These are phyloP conservation scores for Azolla pinnata DNA, from an alignment of 75 land plant species.

Conservation along the genomic window DNA sequence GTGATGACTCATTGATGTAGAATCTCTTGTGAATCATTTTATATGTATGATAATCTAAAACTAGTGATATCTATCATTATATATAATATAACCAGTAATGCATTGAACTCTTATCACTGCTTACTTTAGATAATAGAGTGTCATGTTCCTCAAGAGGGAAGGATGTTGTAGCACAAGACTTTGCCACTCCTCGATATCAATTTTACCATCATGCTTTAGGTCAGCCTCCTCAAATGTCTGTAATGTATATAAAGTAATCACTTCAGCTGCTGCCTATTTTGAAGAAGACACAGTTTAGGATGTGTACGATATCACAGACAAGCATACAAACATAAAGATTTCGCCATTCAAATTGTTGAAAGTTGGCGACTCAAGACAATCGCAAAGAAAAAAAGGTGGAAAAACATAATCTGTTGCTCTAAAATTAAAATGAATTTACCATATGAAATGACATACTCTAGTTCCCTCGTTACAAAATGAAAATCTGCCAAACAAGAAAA, in stretches of 20 bases:
- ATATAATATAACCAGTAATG: neutral
- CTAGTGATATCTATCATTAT: neutral
- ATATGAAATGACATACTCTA: neutral
- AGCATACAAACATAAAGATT: neutral
- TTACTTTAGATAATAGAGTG: conserved; percentile 40
- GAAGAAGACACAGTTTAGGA: too few species aligned
- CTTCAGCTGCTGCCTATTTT: neutral
- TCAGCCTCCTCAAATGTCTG: conserved; percentile 94
- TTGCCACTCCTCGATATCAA: conserved; percentile 53
- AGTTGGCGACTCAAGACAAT: too few species aligned
- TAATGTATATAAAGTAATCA: too few species aligned
- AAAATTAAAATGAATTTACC: neutral
- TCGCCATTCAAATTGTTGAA: too few species aligned
- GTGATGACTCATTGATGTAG: neutral
- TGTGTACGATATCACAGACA: neutral
- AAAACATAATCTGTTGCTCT: too few species aligned
- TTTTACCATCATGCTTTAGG: conserved; percentile 40
- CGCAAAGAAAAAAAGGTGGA: too few species aligned
- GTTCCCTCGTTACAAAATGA: neutral
- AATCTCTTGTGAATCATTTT: neutral
- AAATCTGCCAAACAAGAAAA: neutral
- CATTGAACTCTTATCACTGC: neutral
- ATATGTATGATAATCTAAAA: neutral
- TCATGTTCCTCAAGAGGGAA: conserved; percentile 49
- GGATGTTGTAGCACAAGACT: conserved; percentile 42